Evolutionary conservation across 208 protist species (phyloP).

Genomic region (Blechomonas ayalai): DNA sequence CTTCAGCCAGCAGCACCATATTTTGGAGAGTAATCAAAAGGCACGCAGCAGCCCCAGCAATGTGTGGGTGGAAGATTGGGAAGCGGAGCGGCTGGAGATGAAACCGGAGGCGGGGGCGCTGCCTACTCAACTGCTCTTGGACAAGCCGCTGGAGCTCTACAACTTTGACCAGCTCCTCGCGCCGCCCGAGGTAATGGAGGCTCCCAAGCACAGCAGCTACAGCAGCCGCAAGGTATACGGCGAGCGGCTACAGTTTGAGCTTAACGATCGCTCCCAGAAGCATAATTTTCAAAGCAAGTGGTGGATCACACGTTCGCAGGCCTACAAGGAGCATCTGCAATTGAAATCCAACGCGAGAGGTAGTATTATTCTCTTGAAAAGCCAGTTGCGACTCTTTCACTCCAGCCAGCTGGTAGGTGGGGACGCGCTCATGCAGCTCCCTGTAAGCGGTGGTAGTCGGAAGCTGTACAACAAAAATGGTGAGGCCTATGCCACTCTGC

Average conservation of each 20-base stretch:
- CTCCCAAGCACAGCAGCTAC: conserved; percentile 84
- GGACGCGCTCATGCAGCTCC: conserved; percentile 61
- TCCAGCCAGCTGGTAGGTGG: conserved; percentile 69
- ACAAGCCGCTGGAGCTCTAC: conserved; percentile 82
- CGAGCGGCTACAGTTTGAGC: conserved; percentile 79
- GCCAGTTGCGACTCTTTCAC: conserved; percentile 64
- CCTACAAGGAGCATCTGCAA: conserved; percentile 73
- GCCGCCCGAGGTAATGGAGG: conserved; percentile 80
- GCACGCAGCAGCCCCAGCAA: conserved; percentile 79
- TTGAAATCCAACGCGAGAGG: conserved; percentile 62
- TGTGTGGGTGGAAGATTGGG: conserved; percentile 88
- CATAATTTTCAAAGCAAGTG: conserved; percentile 79
- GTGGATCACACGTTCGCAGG: conserved; percentile 72
- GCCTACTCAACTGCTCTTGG: conserved; percentile 62
- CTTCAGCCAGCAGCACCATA: conserved; percentile 81
- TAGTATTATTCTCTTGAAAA: conserved; percentile 67
- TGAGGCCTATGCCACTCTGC: conserved; percentile 40
- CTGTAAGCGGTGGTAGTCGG: conserved; percentile 71
- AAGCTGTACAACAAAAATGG: conserved; percentile 65
- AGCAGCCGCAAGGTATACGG: conserved; percentile 75
- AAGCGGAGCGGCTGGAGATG: conserved; percentile 56
- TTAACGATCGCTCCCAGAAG: conserved; percentile 81
- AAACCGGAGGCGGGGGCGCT: conserved; percentile 56
- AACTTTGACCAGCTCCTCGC: conserved; percentile 85
- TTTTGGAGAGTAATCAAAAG: conserved; percentile 84